phyloP scores from a whole-genome alignment of 306 rosid species.

The Prunus mume region DNA sequence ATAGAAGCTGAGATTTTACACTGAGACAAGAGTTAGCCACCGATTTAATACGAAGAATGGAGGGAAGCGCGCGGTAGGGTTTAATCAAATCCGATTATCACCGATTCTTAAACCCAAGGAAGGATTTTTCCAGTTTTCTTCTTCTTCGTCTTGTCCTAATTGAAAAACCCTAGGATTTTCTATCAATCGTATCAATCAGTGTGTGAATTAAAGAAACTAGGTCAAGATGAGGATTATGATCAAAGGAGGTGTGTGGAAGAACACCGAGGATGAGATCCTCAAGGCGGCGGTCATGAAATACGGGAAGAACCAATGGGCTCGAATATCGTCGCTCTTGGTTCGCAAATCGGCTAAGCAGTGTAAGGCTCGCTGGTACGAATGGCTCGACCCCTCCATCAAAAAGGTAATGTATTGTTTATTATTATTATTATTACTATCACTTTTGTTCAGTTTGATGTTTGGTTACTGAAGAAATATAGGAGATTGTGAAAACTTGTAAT shows the following conservation, averaged over 20 bases:
- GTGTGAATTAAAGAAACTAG: conserved; percentile 4
- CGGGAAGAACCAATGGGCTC: conserved; percentile 96
- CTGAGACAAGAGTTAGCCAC: too few relatives aligned
- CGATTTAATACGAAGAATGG: neutral
- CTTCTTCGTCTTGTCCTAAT: neutral
- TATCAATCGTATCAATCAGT: conserved; percentile 1
- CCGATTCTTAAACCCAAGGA: neutral
- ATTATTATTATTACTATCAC: neutral
- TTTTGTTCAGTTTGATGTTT: neutral
- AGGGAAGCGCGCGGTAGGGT: conserved; percentile 24
- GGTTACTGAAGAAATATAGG: too few relatives aligned
- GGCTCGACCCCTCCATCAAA: conserved; percentile 96
- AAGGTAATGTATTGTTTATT: conserved; percentile 39
- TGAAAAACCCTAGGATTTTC: conserved; percentile 12
- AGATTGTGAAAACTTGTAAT: neutral
- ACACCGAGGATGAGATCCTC: conserved; percentile 96
- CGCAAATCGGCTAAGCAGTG: conserved; percentile 97
- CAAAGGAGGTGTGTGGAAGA: conserved; percentile 95
- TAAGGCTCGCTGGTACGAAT: conserved; percentile 96
- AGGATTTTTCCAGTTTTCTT: neutral
- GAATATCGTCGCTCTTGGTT: conserved; percentile 86
- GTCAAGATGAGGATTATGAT: conserved; percentile 96
- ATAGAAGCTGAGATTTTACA: neutral
- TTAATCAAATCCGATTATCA: conserved; percentile 4
- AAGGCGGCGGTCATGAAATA: conserved; percentile 97